phyloP scores from a whole-genome alignment of 1,284 basidiomycete genomes.

The Exobasidium rhododendri region DNA sequence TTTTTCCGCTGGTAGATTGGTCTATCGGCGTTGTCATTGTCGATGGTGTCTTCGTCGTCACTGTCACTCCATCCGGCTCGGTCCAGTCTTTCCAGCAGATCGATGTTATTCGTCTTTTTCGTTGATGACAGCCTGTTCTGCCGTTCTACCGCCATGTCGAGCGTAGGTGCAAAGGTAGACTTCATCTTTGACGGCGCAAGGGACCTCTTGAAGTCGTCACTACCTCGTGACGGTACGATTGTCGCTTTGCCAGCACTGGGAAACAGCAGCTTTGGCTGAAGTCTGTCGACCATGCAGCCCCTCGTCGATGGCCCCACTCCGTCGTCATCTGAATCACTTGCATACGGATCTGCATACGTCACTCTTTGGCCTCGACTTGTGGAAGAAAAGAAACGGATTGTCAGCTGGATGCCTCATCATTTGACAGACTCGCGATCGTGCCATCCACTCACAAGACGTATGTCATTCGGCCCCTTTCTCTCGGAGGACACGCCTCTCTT shows the following conservation, averaged over 20 bases:
- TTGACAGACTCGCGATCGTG: too few species aligned
- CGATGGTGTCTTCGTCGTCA: constrained; percentile 28
- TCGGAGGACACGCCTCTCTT: constrained; percentile 25
- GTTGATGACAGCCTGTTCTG: not conserved
- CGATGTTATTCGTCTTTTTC: constrained; percentile 16
- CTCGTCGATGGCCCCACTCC: constrained; percentile 12
- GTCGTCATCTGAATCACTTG: constrained; percentile 34
- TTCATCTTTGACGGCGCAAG: not conserved
- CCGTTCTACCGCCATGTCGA: not conserved
- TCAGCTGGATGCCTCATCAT: too few species aligned
- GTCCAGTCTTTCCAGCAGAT: constrained; percentile 28
- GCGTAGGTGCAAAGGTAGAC: not conserved
- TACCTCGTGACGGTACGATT: not conserved
- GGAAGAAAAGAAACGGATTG: not conserved
- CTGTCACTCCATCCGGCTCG: constrained; percentile 36
- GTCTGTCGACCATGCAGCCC: constrained; percentile 11
- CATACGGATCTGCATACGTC: constrained; percentile 34
- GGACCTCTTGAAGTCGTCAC: not conserved
- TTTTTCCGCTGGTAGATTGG: too few species aligned
- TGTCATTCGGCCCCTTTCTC: constrained; percentile 31
- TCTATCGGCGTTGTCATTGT: too few species aligned
- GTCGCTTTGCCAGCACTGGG: constrained; percentile 9
- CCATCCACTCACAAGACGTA: constrained; percentile 34
- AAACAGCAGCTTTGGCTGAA: constrained; percentile 31
- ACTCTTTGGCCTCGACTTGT: constrained; percentile 29